phyloP scores from a whole-genome alignment of 2,329 filamentous ascomycete species.

The Cladorrhinum sp. region DNA sequence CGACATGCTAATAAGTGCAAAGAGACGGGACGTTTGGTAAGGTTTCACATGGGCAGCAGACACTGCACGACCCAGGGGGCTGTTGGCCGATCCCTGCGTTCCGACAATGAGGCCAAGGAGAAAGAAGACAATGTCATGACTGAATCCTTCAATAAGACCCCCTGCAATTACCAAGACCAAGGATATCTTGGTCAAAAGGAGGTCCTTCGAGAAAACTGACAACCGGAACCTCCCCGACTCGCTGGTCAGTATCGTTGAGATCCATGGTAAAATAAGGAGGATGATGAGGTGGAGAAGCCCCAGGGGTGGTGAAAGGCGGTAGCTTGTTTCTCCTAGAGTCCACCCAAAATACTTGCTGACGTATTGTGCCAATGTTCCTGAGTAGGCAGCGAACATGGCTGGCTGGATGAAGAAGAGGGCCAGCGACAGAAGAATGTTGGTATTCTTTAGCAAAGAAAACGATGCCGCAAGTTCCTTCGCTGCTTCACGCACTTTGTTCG shows the following conservation, averaged over 20 bases:
- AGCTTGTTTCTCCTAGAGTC: conserved; percentile 23
- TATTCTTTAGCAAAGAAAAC: conserved; percentile 19
- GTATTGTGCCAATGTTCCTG: conserved; percentile 22
- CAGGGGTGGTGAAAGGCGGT: conserved; percentile 21
- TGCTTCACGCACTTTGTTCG: conserved; percentile 7
- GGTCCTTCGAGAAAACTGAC: conserved; percentile 21
- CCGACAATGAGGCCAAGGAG: conserved; percentile 20
- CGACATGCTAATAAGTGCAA: conserved; percentile 23
- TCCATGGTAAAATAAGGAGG: conserved; percentile 15
- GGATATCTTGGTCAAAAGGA: conserved; percentile 18
- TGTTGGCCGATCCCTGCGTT: conserved; percentile 17
- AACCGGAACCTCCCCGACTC: conserved; percentile 19
- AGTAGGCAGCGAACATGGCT: conserved; percentile 21
- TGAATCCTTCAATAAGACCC: conserved; percentile 21
- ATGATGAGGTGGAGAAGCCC: conserved; percentile 20
- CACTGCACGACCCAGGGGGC: conserved; percentile 18
- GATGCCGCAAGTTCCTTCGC: conserved; percentile 15
- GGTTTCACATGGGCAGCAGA: conserved; percentile 22
- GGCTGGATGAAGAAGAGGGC: conserved; percentile 22
- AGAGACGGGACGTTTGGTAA: conserved; percentile 24
- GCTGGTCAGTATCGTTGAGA: conserved; percentile 15
- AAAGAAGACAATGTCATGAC: conserved; percentile 15
- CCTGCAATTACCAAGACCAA: conserved; percentile 15
- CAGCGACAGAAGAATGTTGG: conserved; percentile 19
- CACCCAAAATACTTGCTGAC: conserved; percentile 28